Conservation (phyloP, 495 filamentous ascomycete genomes). For the Penicillium macrosclerotiorum region DNA sequence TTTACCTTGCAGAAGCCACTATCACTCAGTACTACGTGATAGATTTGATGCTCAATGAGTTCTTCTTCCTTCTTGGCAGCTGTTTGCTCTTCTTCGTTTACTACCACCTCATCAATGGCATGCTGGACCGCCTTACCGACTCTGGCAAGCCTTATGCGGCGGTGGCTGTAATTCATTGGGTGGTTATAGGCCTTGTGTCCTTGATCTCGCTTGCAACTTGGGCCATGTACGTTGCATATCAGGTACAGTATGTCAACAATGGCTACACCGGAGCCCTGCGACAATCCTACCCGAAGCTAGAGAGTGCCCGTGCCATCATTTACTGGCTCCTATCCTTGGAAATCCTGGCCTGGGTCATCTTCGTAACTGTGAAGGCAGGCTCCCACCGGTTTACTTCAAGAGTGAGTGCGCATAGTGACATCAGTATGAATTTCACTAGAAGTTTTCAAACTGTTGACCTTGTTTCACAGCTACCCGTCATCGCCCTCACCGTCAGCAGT, state of each 20-base stretch:
- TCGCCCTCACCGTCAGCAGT: slow-evolving; percentile 10
- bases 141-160: slow-evolving; percentile 15
- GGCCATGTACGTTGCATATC: slow-evolving; percentile 12
- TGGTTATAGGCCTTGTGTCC: slow-evolving; percentile 11
- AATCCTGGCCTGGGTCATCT: slow-evolving; percentile 19
- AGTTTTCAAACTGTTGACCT: too few relatives aligned
- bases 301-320: slow-evolving; percentile 9
- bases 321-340: slow-evolving; percentile 21
- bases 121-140: slow-evolving; percentile 18
- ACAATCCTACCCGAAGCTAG: slow-evolving; percentile 2
- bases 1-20: slow-evolving; percentile 13
- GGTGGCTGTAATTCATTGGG: slow-evolving; percentile 18
- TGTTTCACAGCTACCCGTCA: slow-evolving; percentile 10
- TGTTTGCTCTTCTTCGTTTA: slow-evolving; percentile 21
- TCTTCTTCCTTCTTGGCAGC: slow-evolving; percentile 15
- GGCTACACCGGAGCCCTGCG: neutral
- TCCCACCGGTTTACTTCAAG: slow-evolving; percentile 17
- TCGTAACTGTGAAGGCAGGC: slow-evolving; percentile 20
- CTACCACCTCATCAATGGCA: slow-evolving; percentile 20
- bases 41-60: slow-evolving; percentile 15
- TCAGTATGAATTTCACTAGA: too few relatives aligned
- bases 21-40: slow-evolving; percentile 24
- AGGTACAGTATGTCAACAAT: slow-evolving; percentile 8
- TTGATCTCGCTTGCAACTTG: slow-evolving; percentile 16
- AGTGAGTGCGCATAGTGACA: slow-evolving; percentile 16